Conservation (phyloP, 371 early-diverging fungal genomes). For the Mycotypha africana region DNA sequence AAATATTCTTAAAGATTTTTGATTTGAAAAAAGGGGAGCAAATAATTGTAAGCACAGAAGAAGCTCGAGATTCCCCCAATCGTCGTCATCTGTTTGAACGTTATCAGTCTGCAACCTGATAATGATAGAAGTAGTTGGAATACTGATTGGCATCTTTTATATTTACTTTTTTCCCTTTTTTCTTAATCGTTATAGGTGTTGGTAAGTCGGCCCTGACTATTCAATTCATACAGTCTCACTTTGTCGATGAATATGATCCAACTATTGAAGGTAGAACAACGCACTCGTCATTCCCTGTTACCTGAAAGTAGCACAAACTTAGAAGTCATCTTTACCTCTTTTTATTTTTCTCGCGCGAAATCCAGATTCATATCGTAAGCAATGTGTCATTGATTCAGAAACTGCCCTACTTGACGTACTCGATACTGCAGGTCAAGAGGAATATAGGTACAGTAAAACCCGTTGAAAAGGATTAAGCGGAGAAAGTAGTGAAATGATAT, state of each 20-base stretch:
- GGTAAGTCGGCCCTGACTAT: constrained; percentile 89
- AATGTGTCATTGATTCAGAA: constrained; percentile 80
- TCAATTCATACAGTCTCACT: constrained; percentile 87
- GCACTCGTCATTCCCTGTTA: no score
- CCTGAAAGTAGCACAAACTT: no score
- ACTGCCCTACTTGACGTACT: constrained; percentile 81
- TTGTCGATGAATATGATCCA: constrained; percentile 93
- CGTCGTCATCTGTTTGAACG: constrained; percentile 1
- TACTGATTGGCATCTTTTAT: no score
- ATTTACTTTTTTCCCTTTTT: no score
- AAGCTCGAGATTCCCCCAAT: no score
- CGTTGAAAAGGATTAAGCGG: no score
- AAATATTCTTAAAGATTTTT: constrained; percentile 10
- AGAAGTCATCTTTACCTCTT: no score
- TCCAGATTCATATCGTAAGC: constrained; percentile 89
- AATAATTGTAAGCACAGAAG: no score
- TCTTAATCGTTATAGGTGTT: constrained; percentile 64
- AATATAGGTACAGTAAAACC: constrained; percentile 59
- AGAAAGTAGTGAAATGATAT: neutral
- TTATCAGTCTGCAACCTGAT: no score
- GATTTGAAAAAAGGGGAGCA: neutral
- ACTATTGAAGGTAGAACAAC: constrained; percentile 90
- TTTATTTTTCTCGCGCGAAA: neutral
- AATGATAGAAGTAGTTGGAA: no score
- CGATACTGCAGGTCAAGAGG: constrained; percentile 94